Percentiles rank a stretch among this genome's conserved stretches.
Evolutionary conservation across 1,284 basidiomycete genomes (phyloP).

Genomic region (Sphagnurus paluster): DNA sequence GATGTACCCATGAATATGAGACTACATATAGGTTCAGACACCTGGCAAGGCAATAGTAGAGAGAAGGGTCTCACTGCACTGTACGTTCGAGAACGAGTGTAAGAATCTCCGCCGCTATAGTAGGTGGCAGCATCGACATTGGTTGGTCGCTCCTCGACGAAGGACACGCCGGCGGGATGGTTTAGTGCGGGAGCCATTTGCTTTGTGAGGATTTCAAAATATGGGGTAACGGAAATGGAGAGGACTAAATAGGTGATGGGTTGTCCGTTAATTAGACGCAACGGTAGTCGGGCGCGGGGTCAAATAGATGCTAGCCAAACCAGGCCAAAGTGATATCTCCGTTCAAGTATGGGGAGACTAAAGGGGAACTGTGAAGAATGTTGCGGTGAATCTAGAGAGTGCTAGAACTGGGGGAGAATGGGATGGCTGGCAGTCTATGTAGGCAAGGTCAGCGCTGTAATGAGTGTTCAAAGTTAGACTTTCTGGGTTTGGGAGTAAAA

Average conservation of each 20-base stretch:
- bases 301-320: slow-evolving; percentile 12
- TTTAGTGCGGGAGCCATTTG: slow-evolving; percentile 55
- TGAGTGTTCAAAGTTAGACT: neutral
- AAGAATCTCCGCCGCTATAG: slow-evolving; percentile 77
- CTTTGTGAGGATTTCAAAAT: neutral
- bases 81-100: slow-evolving; percentile 81
- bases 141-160: slow-evolving; percentile 65
- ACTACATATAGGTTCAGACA: slow-evolving; percentile 38
- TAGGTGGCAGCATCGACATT: slow-evolving; percentile 79
- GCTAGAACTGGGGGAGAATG: too few relatives aligned
- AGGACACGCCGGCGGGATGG: slow-evolving; percentile 64
- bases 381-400: neutral
- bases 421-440: too few relatives aligned
- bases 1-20: slow-evolving; percentile 62
- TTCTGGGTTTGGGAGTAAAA: neutral
- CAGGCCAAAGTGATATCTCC: slow-evolving; percentile 20
- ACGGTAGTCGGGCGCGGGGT: slow-evolving; percentile 8
- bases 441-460: too few relatives aligned
- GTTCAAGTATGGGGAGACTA: neutral
- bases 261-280: slow-evolving; percentile 4
- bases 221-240: slow-evolving; percentile 8
- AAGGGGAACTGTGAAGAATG: slow-evolving; percentile 3
- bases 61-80: slow-evolving; percentile 65
- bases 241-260: slow-evolving; percentile 6
- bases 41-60: slow-evolving; percentile 7